A percentile compares a stretch with the other conserved stretches of the same genome.
phyloP scores from a whole-genome alignment of 192 early-diverging fungal genomes.

The Rhizoclosmatium sp. region DNA sequence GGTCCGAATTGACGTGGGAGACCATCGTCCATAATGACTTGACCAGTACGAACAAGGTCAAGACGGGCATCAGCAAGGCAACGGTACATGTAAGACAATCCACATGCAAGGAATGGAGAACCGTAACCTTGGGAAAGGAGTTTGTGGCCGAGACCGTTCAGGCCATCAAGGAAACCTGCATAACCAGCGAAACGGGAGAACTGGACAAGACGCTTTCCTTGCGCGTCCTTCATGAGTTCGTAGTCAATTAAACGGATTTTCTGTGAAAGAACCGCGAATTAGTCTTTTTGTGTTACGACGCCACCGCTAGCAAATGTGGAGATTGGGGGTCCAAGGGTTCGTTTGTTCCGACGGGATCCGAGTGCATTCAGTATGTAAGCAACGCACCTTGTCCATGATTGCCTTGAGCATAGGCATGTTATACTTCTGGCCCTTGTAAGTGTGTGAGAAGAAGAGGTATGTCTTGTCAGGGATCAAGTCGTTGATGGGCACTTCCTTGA shows the following conservation, averaged over 20 bases:
- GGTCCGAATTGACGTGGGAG: constrained; percentile 89
- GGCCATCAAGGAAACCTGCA: constrained; percentile 87
- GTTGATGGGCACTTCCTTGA: constrained; percentile 92
- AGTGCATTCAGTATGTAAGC: not conserved
- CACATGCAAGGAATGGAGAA: constrained; percentile 83
- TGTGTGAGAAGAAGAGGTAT: constrained; percentile 96
- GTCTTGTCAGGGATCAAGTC: constrained; percentile 88
- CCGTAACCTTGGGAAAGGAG: constrained; percentile 91
- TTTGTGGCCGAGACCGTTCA: constrained; percentile 91
- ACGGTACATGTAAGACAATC: constrained; percentile 51
- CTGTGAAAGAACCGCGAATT: constrained; percentile 38
- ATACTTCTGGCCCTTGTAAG: constrained; percentile 94
- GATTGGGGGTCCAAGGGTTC: no score
- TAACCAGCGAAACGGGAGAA: constrained; percentile 96
- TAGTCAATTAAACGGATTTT: constrained; percentile 94
- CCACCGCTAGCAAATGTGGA: no score
- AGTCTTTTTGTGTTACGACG: no score
- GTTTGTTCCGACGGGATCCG: no score
- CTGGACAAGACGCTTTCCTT: constrained; percentile 79
- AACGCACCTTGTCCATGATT: constrained; percentile 83
- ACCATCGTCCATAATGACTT: constrained; percentile 86
- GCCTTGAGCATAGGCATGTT: constrained; percentile 91
- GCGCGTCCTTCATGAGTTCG: constrained; percentile 87
- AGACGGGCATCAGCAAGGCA: constrained; percentile 62
- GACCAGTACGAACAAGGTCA: constrained; percentile 70